These are phyloP conservation scores for Pythium angustatum DNA, from an alignment of 352 stramenopile genomes.

Conservation along the genomic window DNA sequence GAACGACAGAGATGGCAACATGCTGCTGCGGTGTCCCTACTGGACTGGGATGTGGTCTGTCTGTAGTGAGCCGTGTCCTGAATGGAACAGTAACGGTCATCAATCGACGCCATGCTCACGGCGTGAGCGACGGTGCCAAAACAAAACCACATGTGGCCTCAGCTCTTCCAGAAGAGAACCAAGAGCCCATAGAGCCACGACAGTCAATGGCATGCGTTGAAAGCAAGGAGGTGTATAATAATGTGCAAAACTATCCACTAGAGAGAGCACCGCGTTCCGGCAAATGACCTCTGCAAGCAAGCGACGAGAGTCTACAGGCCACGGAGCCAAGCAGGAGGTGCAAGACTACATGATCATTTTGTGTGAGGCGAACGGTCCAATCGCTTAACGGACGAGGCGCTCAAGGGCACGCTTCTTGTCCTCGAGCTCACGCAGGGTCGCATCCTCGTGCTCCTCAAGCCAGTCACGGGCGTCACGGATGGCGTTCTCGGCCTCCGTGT, in stretches of 20 bases:
- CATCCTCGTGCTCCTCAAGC: constrained; percentile 62
- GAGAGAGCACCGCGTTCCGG: constrained; percentile 3
- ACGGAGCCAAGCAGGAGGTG: constrained; percentile 9
- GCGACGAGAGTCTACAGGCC: constrained; percentile 17
- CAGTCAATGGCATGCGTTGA: too few species aligned
- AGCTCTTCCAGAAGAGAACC: too few species aligned
- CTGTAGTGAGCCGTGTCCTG: too few species aligned
- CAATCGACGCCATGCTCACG: too few species aligned
- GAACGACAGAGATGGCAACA: too few species aligned
- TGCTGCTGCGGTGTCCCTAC: too few species aligned
- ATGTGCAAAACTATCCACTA: constrained; percentile 39
- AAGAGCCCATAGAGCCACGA: too few species aligned
- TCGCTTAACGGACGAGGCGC: constrained; percentile 40
- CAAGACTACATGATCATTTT: constrained; percentile 37
- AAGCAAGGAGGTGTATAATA: constrained; percentile 34
- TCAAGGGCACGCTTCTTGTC: constrained; percentile 77
- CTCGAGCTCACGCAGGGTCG: constrained; percentile 87
- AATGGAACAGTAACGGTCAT: too few species aligned
- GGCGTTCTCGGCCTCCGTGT: constrained; percentile 55
- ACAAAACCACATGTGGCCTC: too few species aligned
- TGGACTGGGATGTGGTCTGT: too few species aligned
- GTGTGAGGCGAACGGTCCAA: constrained; percentile 2
- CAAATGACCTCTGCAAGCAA: too few species aligned
- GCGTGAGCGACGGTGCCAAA: too few species aligned
- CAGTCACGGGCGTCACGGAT: constrained; percentile 67